phyloP scores from a whole-genome alignment of 2,329 filamentous ascomycete genomes.

The Nakataea oryzae region DNA sequence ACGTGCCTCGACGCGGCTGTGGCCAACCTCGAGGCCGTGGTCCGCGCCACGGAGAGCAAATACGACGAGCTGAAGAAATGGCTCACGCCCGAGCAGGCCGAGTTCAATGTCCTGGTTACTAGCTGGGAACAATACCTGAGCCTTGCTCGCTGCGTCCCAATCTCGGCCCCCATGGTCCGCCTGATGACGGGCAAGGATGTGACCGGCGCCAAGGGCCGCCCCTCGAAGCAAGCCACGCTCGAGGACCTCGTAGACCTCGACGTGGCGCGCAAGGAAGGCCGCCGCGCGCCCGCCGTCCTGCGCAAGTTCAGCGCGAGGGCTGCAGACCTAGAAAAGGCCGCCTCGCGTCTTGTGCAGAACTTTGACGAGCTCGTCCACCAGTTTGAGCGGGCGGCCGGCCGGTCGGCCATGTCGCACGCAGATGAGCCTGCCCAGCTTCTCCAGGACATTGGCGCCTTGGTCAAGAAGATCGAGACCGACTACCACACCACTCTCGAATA shows the following conservation, averaged over 20 bases:
- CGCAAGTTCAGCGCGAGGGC: slow-evolving; percentile 50
- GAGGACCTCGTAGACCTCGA: slow-evolving; percentile 69
- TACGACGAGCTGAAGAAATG: slow-evolving; percentile 61
- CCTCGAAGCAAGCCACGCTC: slow-evolving; percentile 45
- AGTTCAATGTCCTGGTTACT: slow-evolving; percentile 53
- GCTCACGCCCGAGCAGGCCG: slow-evolving; percentile 55
- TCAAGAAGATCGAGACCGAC: slow-evolving; percentile 79
- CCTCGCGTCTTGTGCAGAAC: slow-evolving; percentile 48
- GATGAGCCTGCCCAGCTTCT: slow-evolving; percentile 60
- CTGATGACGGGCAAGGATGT: slow-evolving; percentile 48
- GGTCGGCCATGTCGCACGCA: slow-evolving; percentile 44
- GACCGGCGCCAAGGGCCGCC: slow-evolving; percentile 24
- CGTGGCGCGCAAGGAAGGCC: slow-evolving; percentile 61
- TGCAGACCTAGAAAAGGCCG: slow-evolving; percentile 48
- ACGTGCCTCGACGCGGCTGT: slow-evolving; percentile 76
- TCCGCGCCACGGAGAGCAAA: slow-evolving; percentile 62
- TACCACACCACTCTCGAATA: slow-evolving; percentile 67
- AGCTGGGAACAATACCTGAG: slow-evolving; percentile 61
- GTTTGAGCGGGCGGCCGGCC: slow-evolving; percentile 48
- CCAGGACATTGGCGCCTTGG: slow-evolving; percentile 76
- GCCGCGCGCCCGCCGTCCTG: slow-evolving; percentile 47
- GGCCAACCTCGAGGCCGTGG: slow-evolving; percentile 69
- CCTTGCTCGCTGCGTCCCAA: slow-evolving; percentile 52
- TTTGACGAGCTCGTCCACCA: slow-evolving; percentile 52
- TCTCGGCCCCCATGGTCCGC: slow-evolving; percentile 54